Conservation (phyloP, 2,329 filamentous ascomycete species). For the Colletotrichum theobromicola region DNA sequence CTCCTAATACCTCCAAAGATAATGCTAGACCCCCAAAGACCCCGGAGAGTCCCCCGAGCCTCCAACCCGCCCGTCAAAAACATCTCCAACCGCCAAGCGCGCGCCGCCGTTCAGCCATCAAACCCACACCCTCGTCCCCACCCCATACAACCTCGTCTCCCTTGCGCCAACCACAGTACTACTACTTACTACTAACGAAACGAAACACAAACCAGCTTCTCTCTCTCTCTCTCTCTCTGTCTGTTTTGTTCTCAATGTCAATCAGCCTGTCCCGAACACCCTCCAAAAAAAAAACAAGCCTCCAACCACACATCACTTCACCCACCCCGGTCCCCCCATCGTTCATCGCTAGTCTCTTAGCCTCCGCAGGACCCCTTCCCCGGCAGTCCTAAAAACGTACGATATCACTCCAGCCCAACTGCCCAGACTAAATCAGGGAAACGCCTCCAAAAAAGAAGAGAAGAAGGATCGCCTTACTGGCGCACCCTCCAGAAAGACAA, state of each 20-base stretch:
- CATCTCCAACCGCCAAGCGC: background rate
- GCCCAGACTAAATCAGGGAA: background rate
- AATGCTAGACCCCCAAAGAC: background rate
- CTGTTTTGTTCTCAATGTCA: background rate
- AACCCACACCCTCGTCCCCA: background rate
- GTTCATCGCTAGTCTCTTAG: background rate
- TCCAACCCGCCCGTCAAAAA: background rate
- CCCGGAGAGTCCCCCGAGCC: background rate
- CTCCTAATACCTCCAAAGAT: background rate
- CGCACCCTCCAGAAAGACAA: background rate
- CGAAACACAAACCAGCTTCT: too few species aligned
- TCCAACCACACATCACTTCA: background rate
- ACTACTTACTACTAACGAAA: background rate
- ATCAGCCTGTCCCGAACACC: background rate
- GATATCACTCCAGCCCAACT: background rate
- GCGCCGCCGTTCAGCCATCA: background rate
- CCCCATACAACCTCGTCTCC: background rate
- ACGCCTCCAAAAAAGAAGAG: background rate
- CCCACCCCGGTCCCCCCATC: background rate
- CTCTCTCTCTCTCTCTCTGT: background rate
- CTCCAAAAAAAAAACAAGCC: background rate
- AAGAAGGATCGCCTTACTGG: background rate
- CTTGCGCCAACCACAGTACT: background rate
- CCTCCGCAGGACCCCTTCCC: constrained; percentile 1
- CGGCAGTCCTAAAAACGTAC: background rate